Evolutionary conservation across 345 rosid species (phyloP).

Genomic region (Heritiera fomes): DNA sequence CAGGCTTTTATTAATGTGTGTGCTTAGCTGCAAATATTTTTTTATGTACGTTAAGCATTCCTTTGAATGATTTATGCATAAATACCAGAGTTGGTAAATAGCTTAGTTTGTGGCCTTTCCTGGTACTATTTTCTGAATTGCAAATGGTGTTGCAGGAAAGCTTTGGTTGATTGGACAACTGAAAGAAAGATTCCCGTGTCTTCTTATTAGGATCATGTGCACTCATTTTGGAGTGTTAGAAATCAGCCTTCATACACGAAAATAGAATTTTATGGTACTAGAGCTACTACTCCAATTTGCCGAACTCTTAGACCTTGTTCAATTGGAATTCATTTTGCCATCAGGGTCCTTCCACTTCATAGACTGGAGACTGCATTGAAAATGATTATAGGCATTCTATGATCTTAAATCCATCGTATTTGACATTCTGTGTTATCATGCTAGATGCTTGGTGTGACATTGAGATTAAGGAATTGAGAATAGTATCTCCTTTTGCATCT

Average conservation of each 20-base stretch:
- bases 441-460: slow-evolving; percentile 16
- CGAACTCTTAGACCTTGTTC: slow-evolving; percentile 26
- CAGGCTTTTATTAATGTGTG: background rate
- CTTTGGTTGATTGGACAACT: slow-evolving; percentile 36
- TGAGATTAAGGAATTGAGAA: slow-evolving; percentile 17
- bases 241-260: slow-evolving; percentile 17
- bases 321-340: slow-evolving; percentile 21
- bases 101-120: slow-evolving; percentile 31
- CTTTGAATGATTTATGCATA: slow-evolving; percentile 21
- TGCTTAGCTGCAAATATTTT: slow-evolving; percentile 16
- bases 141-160: slow-evolving; percentile 53
- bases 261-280: slow-evolving; percentile 29
- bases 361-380: slow-evolving; percentile 17
- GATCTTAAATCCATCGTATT: background rate
- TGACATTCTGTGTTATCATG: slow-evolving; percentile 5
- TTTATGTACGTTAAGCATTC: background rate
- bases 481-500: slow-evolving; percentile 2
- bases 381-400: background rate
- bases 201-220: slow-evolving; percentile 37
- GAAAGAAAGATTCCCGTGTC: slow-evolving; percentile 36
- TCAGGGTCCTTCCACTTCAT: slow-evolving; percentile 16
- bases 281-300: slow-evolving; percentile 26
- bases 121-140: slow-evolving; percentile 37
- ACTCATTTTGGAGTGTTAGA: slow-evolving; percentile 29
- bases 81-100: slow-evolving; percentile 29